Base-by-base conservation (phyloP, 2,329 filamentous ascomycete species). In the Botrytis fabae region DNA sequence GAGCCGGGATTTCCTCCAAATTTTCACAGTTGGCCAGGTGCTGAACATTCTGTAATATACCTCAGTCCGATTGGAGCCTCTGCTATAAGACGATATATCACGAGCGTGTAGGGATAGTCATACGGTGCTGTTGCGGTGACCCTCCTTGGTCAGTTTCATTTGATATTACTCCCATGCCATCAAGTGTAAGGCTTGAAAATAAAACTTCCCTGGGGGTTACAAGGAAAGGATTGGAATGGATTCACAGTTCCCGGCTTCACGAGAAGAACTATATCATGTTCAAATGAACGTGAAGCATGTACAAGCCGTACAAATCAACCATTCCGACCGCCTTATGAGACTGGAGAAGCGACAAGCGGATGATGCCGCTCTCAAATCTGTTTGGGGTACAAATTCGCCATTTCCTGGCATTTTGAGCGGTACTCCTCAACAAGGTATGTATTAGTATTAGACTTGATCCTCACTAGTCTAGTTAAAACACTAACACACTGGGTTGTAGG, bases 321-420 rank as follows among this genome's bases (percentile, higher is more conserved):
- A 92, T 82, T 85, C 87, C 73, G 90, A 92, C 76, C 84, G 90
- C 80, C 81, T 92, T 71, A 82, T 86, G 74, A 84, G 88, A 75
- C 81, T 92, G 69, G 90, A 92, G 81, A 90, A 90, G 78, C 89
- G 89, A 64, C 89, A 91, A 79, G 89, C 89, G 48, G 90, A 91
- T 77, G 89, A 92, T 82, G 88, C 88, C 68, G 87, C 88, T 46
- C 83, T 92, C 74, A 97, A 95, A 83, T 97, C 93, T 75, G 92
- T 97, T 73, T 99, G 96, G 96, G 89, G 89, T 66, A 97, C 95
- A 74, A 91, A 92, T 76, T 97, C 95, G 72, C 95, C 95, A 25
- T 98, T 98, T 81, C 94, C 95, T n/a, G 91, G 91, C 76, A 90
- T 94, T 57, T 82, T 97, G 73, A 91, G 92, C 78, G 92, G 93